Conservation (phyloP, 1,284 basidiomycete species). For the Marasmius sp. region DNA sequence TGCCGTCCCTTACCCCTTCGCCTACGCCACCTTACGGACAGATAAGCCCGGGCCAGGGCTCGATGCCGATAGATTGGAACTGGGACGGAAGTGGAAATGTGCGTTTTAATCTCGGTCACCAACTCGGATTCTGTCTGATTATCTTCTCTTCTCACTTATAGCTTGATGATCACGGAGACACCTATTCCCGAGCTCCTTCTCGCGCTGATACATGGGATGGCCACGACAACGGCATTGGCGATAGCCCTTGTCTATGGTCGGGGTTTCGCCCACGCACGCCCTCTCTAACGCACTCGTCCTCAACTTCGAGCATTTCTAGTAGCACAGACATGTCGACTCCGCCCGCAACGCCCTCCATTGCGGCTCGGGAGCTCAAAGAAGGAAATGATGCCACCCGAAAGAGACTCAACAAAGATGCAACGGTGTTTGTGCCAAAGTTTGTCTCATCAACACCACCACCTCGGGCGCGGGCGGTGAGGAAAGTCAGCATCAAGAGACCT, state of each 20-base stretch:
- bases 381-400: neutral
- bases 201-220: neutral
- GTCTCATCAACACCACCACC: neutral
- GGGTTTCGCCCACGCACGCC: neutral
- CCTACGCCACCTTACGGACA: no score
- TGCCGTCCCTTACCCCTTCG: no score
- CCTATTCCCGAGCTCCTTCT: no score
- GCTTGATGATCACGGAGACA: no score
- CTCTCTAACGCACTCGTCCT: neutral
- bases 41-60: no score
- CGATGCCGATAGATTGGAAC: no score
- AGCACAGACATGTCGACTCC: neutral
- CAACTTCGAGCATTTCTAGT: neutral
- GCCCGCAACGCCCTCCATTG: neutral
- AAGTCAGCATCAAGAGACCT: neutral
- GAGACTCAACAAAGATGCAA: neutral
- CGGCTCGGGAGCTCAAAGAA: neutral
- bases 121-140: no score
- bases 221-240: neutral
- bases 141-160: no score
- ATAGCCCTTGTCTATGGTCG: neutral
- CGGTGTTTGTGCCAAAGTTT: neutral
- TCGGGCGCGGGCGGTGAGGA: neutral
- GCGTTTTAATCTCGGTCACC: no score
- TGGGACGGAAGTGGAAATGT: no score